Conservation (phyloP, 306 rosid genomes). For the Senna siamea region DNA sequence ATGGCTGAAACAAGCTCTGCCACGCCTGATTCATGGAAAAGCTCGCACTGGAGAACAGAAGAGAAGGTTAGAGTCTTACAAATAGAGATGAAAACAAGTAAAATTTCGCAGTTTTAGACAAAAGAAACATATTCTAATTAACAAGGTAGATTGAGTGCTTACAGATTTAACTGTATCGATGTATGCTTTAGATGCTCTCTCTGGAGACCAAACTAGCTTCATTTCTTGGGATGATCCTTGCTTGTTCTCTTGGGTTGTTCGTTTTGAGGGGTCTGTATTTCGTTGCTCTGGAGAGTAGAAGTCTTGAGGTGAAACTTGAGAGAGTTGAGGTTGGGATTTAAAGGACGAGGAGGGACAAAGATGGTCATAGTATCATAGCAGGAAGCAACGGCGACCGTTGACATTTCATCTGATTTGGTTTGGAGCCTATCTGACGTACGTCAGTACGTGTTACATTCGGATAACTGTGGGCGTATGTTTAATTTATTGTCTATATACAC, state of each 20-base stretch:
- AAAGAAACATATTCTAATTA: neutral
- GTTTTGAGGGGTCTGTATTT: neutral
- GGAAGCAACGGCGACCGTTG: constrained; percentile 43
- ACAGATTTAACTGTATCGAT: constrained; percentile 83
- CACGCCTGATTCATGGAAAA: constrained; percentile 69
- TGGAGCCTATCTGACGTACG: neutral
- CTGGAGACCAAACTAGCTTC: constrained; percentile 97
- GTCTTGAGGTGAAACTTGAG: too few relatives aligned
- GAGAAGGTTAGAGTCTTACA: neutral
- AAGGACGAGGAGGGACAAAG: constrained; percentile 2
- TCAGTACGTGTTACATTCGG: constrained; percentile 50
- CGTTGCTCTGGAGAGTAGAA: neutral
- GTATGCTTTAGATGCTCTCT: constrained; percentile 82
- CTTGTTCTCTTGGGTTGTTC: too few relatives aligned
- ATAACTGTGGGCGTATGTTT: constrained; percentile 27
- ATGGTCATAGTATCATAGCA: neutral
- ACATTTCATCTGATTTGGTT: constrained; percentile 38
- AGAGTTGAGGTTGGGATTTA: constrained; percentile 17
- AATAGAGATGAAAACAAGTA: neutral
- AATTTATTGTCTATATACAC: too few relatives aligned
- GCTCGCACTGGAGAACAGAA: constrained; percentile 57
- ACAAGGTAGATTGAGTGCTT: constrained; percentile 29
- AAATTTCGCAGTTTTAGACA: neutral
- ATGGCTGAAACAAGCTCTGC: constrained; percentile 88
- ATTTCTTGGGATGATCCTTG: constrained; percentile 39